phyloP scores from a whole-genome alignment of 352 stramenopile species.

The Globisporangium heterothallicum region DNA sequence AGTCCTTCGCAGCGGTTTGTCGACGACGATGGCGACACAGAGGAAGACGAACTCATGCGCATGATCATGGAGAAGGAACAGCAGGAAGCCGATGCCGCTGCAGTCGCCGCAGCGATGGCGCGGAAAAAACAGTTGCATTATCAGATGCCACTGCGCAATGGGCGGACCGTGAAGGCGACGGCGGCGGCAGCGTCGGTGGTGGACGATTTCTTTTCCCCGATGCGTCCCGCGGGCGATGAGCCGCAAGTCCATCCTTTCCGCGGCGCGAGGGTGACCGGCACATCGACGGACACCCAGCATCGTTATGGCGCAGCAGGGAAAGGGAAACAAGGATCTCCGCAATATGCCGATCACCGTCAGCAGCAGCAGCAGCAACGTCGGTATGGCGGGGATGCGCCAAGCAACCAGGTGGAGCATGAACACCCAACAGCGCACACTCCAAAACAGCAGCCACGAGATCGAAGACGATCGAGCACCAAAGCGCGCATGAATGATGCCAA shows the following conservation, averaged over 20 bases:
- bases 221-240: slow-evolving; percentile 12
- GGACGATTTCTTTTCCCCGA: slow-evolving; percentile 29
- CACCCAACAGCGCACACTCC: neutral
- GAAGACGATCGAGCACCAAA: slow-evolving; percentile 19
- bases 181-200: neutral
- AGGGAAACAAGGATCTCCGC: no score
- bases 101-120: neutral
- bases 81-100: slow-evolving; percentile 13
- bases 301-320: no score
- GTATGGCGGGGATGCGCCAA: neutral
- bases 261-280: neutral
- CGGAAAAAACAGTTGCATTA: neutral
- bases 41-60: slow-evolving; percentile 39
- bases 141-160: slow-evolving; percentile 1
- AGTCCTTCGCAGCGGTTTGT: slow-evolving; percentile 5
- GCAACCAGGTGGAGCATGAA: slow-evolving; percentile 15
- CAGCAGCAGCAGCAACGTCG: neutral
- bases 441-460: slow-evolving; percentile 7
- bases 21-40: slow-evolving; percentile 8
- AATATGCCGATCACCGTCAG: neutral
- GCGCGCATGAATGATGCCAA: slow-evolving; percentile 19
- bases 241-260: slow-evolving; percentile 6
- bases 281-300: no score
- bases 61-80: slow-evolving; percentile 32
- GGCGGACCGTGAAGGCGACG: neutral